Evolutionary conservation across 2,329 filamentous ascomycete genomes (phyloP).

Genomic region (Scopulariopsis brevicaulis): DNA sequence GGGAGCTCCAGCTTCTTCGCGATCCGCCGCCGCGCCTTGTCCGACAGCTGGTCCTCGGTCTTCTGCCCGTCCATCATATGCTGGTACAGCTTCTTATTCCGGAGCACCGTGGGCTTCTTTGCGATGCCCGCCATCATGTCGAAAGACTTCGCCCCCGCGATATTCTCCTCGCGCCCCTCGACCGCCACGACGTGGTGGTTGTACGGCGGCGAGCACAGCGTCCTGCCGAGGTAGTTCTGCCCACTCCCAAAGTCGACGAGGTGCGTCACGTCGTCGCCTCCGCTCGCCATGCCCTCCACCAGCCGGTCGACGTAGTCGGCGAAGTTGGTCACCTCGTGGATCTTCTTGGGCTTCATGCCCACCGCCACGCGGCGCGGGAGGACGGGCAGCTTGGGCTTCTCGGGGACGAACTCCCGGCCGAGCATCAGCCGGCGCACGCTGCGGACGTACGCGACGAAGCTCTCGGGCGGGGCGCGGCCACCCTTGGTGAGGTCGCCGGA

Average conservation of each 20-base stretch:
- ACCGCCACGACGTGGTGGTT: conserved; percentile 82
- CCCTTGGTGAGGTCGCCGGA: conserved; percentile 13
- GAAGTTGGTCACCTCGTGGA: conserved; percentile 87
- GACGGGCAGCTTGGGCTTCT: conserved; percentile 33
- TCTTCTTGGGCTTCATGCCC: conserved; percentile 94
- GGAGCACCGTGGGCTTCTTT: conserved; percentile 59
- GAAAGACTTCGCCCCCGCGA: conserved; percentile 70
- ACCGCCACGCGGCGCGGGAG: conserved; percentile 64
- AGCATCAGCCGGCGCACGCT: conserved; percentile 61
- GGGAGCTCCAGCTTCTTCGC: conserved; percentile 8
- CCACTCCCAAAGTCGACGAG: conserved; percentile 94
- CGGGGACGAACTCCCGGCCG: conserved; percentile 42
- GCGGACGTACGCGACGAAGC: conserved; percentile 60
- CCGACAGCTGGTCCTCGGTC: conserved; percentile 9
- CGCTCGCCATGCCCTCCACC: conserved; percentile 40
- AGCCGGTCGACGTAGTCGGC: conserved; percentile 67
- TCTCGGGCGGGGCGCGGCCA: conserved; percentile 26
- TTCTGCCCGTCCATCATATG: conserved; percentile 29
- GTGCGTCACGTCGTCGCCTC: conserved; percentile 56
- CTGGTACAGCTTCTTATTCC: conserved; percentile 73
- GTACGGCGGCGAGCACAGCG: conserved; percentile 75
- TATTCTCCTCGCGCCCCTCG: conserved; percentile 78
- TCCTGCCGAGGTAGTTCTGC: conserved; percentile 88
- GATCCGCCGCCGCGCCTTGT: conserved; percentile 6
- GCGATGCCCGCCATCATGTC: conserved; percentile 74